phyloP scores from a whole-genome alignment of 768 basidiomycete genomes.

The Boletus vinaceobasis region DNA sequence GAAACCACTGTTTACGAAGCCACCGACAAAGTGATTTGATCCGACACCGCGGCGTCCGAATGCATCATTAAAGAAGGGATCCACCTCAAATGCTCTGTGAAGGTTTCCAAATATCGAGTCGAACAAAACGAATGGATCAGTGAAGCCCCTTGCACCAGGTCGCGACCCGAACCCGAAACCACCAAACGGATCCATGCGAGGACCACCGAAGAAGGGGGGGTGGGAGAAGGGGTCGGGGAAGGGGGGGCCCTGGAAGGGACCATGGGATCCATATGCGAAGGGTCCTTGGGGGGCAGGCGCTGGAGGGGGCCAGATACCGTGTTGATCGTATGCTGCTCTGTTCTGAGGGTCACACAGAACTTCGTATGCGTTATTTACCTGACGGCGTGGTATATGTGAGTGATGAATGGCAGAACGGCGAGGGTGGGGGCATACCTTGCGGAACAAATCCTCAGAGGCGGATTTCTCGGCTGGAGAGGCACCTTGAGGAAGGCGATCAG shows the following conservation, averaged over 20 bases:
- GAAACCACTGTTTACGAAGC: constrained; percentile 12
- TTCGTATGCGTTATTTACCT: constrained; percentile 81
- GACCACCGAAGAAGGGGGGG: constrained; percentile 20
- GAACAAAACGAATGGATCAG: constrained; percentile 75
- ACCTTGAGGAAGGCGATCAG: constrained; percentile 61
- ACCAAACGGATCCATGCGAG: constrained; percentile 24
- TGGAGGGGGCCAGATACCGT: constrained; percentile 77
- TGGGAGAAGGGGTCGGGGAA: constrained; percentile 16
- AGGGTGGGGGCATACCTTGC: constrained; percentile 29
- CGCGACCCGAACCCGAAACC: constrained; percentile 22
- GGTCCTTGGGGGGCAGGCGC: constrained; percentile 10
- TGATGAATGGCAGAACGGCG: background rate
- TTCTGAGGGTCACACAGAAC: constrained; percentile 61
- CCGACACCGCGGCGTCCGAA: constrained; percentile 17
- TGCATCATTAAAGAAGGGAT: constrained; percentile 35
- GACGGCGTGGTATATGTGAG: background rate
- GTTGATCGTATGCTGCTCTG: constrained; percentile 62
- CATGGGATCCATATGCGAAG: constrained; percentile 13
- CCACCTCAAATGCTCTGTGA: constrained; percentile 31
- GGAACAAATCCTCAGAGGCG: constrained; percentile 56
- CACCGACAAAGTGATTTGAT: constrained; percentile 9
- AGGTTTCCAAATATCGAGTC: constrained; percentile 63
- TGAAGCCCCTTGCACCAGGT: constrained; percentile 40
- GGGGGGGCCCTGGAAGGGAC: constrained; percentile 19
- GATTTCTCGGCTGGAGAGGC: constrained; percentile 58